A percentile compares a stretch with the other conserved stretches of the same genome.
phyloP scores from a whole-genome alignment of 306 rosid species.

The Carpinus fangiana region DNA sequence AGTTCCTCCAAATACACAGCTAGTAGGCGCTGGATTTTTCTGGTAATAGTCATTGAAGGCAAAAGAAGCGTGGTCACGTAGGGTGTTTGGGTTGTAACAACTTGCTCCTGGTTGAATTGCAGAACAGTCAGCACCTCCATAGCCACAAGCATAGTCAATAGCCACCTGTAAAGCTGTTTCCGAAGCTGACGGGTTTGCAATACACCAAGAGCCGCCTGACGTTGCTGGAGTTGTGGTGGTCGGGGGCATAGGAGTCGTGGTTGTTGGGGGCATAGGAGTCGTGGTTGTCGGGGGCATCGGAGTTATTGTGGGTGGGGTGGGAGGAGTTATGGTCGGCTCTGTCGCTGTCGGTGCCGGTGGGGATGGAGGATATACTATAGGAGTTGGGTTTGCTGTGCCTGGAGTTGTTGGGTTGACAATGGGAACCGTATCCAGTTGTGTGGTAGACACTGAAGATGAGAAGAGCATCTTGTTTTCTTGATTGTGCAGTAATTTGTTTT shows the following conservation, averaged over 20 bases:
- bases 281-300: conserved; percentile 26
- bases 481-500: conserved; percentile 23
- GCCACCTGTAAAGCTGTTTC: conserved; percentile 83
- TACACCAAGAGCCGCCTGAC: conserved; percentile 76
- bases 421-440: conserved; percentile 59
- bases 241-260: conserved; percentile 33
- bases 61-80: conserved; percentile 80
- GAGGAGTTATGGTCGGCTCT: conserved; percentile 35
- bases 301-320: conserved; percentile 9
- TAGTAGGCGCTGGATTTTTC: conserved; percentile 76
- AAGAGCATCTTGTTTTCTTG: conserved; percentile 45
- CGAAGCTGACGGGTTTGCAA: conserved; percentile 65
- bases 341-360: conserved; percentile 49
- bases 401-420: conserved; percentile 76
- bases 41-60: conserved; percentile 88
- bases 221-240: conserved; percentile 40
- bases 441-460: conserved; percentile 43
- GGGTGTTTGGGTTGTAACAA: conserved; percentile 74
- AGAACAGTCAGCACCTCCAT: conserved; percentile 84
- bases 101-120: conserved; percentile 63
- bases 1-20: conserved; percentile 84
- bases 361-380: conserved; percentile 40
- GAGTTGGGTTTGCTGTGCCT: conserved; percentile 49
- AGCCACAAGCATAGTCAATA: conserved; percentile 91
- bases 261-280: conserved; percentile 28